Conservation (phyloP, 1,139 yeast species). For the Saccharomycopsis hybrid region DNA sequence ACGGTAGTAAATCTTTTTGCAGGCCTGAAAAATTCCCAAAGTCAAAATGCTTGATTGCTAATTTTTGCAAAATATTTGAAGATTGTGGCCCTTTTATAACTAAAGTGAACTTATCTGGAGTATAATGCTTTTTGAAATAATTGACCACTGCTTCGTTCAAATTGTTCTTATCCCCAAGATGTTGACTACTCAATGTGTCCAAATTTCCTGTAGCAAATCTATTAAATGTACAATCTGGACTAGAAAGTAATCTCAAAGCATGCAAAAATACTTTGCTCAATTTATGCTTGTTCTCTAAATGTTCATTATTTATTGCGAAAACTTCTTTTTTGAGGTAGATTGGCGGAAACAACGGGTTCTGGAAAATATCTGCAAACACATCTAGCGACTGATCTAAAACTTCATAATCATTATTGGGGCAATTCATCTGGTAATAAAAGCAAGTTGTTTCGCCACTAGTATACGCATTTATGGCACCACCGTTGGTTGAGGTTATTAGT, state of each 20-base stretch:
- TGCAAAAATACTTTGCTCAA: constrained; percentile 47
- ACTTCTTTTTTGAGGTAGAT: constrained; percentile 43
- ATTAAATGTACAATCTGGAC: constrained; percentile 47
- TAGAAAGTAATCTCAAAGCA: constrained; percentile 46
- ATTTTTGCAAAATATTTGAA: constrained; percentile 45
- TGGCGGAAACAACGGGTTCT: constrained; percentile 43
- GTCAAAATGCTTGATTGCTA: constrained; percentile 22
- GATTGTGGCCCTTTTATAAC: constrained; percentile 64
- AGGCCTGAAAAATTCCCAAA: no score
- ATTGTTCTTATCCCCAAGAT: background rate
- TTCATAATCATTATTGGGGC: constrained; percentile 24
- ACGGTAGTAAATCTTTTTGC: no score
- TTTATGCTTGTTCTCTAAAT: constrained; percentile 40
- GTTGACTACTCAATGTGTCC: constrained; percentile 37
- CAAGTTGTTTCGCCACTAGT: constrained; percentile 62
- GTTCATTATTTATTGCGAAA: constrained; percentile 58
- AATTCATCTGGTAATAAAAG: constrained; percentile 48
- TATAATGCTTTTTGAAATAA: constrained; percentile 45
- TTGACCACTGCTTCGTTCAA: constrained; percentile 39
- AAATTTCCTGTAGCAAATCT: constrained; percentile 72
- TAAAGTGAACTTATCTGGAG: constrained; percentile 50
- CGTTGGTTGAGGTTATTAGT: constrained; percentile 34
- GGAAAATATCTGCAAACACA: constrained; percentile 48
- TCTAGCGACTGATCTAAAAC: constrained; percentile 38
- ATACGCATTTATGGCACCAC: constrained; percentile 58